Conservation (phyloP, 257 asterid genomes). For the Nicotiana undulata region DNA sequence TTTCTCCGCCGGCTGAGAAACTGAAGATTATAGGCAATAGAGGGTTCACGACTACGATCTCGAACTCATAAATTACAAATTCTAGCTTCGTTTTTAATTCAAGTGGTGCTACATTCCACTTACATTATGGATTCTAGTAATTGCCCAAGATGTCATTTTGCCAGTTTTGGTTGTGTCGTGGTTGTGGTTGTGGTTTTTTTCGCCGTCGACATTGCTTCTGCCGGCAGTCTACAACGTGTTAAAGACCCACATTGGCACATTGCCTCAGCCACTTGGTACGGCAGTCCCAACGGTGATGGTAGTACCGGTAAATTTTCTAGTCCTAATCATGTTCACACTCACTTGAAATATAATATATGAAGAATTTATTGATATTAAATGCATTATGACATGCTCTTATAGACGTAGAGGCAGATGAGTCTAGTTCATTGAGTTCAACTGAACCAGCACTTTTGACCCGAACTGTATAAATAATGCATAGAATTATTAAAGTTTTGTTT, state of each 20-base stretch:
- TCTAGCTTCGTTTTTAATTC: too few species aligned
- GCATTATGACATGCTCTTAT: too few species aligned
- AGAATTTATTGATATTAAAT: not conserved
- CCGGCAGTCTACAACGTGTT: conserved; percentile 15
- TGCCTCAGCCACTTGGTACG: conserved; percentile 98
- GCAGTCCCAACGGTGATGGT: conserved; percentile 93
- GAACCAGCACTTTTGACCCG: too few species aligned
- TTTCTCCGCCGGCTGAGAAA: conserved; percentile 37
- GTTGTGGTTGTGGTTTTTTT: not conserved
- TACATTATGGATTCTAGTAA: conserved; percentile 25
- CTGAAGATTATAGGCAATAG: not conserved
- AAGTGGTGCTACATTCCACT: not conserved
- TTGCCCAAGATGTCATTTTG: not conserved
- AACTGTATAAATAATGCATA: too few species aligned
- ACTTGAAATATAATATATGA: too few species aligned
- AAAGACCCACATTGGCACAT: conserved; percentile 49
- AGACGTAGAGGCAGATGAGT: too few species aligned
- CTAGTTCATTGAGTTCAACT: too few species aligned
- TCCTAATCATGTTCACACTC: not conserved
- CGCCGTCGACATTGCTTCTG: conserved; percentile 4
- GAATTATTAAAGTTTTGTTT: too few species aligned
- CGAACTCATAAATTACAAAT: too few species aligned
- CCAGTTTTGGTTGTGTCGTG: conserved; percentile 4
- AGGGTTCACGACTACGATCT: too few species aligned
- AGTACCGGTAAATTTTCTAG: conserved; percentile 41